Conservation (phyloP, 2,329 filamentous ascomycete genomes). For the Hypoxylon sp. region DNA sequence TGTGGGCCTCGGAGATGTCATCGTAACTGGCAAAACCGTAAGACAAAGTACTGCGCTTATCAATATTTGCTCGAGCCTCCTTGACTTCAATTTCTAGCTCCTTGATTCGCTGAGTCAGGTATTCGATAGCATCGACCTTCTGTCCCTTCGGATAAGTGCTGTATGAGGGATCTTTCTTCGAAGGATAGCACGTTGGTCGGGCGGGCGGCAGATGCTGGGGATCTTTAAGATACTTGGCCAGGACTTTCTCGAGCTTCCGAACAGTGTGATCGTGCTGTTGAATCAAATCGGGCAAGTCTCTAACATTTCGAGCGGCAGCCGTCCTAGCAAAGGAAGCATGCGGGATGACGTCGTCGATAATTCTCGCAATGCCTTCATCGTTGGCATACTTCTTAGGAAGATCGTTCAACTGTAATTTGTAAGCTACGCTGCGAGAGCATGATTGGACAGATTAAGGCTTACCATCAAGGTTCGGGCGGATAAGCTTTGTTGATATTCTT, state of each 20-base stretch:
- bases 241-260: constrained; percentile 82
- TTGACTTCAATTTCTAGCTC: constrained; percentile 87
- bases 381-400: constrained; percentile 82
- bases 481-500: constrained; percentile 89
- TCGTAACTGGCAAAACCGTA: constrained; percentile 97
- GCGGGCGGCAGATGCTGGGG: constrained; percentile 83
- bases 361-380: constrained; percentile 88
- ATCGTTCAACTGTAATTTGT: constrained; percentile 79
- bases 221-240: constrained; percentile 93
- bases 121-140: constrained; percentile 95
- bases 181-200: constrained; percentile 83
- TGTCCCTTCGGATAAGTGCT: constrained; percentile 73
- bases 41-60: constrained; percentile 88
- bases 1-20: constrained; percentile 88
- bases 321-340: constrained; percentile 66
- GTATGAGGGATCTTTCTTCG: constrained; percentile 82
- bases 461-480: constrained; percentile 81
- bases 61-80: constrained; percentile 83
- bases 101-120: constrained; percentile 87
- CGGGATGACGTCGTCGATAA: constrained; percentile 85
- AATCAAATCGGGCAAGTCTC: constrained; percentile 87
- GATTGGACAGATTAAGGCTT: constrained; percentile 46
- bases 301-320: constrained; percentile 91
- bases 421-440: constrained; percentile 5
- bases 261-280: constrained; percentile 86